phyloP scores from a whole-genome alignment of 352 stramenopile genomes.

The Globisporangium orthogonon region DNA sequence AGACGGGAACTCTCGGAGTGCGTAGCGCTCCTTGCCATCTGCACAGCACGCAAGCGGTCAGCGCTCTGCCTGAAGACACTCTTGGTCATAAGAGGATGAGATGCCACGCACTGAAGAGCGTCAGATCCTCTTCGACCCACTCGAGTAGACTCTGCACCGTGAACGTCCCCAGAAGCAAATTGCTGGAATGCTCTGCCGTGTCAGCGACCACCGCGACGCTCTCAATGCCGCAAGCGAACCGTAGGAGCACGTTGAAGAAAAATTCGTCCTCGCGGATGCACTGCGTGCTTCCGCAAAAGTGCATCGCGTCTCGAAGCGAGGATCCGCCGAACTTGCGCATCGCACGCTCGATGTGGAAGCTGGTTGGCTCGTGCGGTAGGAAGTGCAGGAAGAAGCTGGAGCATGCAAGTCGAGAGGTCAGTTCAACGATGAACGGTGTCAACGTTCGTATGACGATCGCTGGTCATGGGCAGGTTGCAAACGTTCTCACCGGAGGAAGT shows the following conservation, averaged over 20 bases:
- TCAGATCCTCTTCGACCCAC: slow-evolving; percentile 54
- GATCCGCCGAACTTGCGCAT: slow-evolving; percentile 25
- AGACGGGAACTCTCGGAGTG: slow-evolving; percentile 36
- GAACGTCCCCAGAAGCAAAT: slow-evolving; percentile 33
- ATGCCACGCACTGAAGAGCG: slow-evolving; percentile 38
- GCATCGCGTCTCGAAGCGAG: slow-evolving; percentile 27
- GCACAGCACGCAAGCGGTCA: slow-evolving; percentile 2
- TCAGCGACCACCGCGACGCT: slow-evolving; percentile 34
- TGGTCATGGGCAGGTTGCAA: background rate
- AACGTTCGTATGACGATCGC: background rate
- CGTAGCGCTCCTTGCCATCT: slow-evolving; percentile 28
- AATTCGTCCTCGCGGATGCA: slow-evolving; percentile 36
- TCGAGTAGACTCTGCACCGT: slow-evolving; percentile 35
- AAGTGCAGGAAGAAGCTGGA: slow-evolving; percentile 29
- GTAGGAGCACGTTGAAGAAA: slow-evolving; percentile 52
- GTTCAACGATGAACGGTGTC: background rate
- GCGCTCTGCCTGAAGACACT: background rate
- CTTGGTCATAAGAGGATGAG: too few relatives aligned
- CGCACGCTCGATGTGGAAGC: slow-evolving; percentile 28
- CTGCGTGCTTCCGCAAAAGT: slow-evolving; percentile 22
- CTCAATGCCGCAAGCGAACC: slow-evolving; percentile 36
- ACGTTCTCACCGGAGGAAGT: slow-evolving; percentile 29
- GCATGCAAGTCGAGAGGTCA: background rate
- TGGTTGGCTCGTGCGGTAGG: slow-evolving; percentile 29
- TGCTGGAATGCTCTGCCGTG: slow-evolving; percentile 7